Conservation (phyloP, 352 stramenopile genomes). For the Globisporangium spiculum region DNA sequence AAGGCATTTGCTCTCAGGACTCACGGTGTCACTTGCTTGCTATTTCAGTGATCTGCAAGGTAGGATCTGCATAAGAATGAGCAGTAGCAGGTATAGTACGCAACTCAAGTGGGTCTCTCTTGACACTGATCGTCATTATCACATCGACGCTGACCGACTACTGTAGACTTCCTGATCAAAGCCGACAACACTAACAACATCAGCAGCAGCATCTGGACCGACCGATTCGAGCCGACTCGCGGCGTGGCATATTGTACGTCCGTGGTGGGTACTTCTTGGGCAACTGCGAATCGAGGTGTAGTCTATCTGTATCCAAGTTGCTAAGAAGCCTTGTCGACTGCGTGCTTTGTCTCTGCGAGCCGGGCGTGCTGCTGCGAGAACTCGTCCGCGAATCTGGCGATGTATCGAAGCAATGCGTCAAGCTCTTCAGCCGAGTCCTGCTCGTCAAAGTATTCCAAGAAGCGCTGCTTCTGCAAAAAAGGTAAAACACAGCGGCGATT, state of each 20-base stretch:
- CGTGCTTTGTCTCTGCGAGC: not conserved
- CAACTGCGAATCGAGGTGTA: not conserved
- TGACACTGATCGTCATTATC: no score
- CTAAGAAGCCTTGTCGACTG: not conserved
- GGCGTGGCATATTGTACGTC: not conserved
- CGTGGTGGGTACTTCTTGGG: not conserved
- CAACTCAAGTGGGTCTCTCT: no score
- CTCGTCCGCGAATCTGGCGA: constrained; percentile 60
- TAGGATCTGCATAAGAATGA: no score
- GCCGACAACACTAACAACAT: no score
- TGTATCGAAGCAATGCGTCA: constrained; percentile 60
- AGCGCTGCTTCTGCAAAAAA: constrained; percentile 44
- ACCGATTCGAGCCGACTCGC: not conserved
- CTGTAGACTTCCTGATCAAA: no score
- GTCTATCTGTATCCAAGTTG: not conserved
- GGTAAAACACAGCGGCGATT: not conserved
- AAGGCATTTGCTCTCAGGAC: not conserved
- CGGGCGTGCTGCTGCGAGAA: constrained; percentile 45
- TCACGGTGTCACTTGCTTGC: no score
- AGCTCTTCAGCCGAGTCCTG: constrained; percentile 58
- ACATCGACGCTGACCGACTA: no score
- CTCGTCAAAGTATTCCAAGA: constrained; percentile 80
- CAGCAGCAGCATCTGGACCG: no score
- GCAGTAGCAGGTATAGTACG: no score
- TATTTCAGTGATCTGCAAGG: no score